Base-by-base conservation (phyloP, 2,329 filamentous ascomycete species). In the Alternaria infectoria region DNA sequence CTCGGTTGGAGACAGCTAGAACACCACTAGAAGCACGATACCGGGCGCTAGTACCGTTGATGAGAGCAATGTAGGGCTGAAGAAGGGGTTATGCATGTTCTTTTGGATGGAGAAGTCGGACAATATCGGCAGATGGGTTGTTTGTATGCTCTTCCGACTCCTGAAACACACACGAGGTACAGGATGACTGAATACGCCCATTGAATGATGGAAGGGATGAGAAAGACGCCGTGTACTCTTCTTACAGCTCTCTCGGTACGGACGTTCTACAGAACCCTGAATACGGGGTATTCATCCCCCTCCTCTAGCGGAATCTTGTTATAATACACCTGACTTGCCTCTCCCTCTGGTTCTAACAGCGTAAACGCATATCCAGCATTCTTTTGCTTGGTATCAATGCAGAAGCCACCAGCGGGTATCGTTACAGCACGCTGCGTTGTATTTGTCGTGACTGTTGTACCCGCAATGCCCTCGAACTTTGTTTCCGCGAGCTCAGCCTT, bases 401-500 rank as follows among this genome's bases (percentile, higher is more conserved):
- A 36, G 12, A 32, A 51, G 2, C 28, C 49, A 2, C 49, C 28
- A n/a, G 49, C 49, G 0, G 28, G 13, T 32, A 36, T 23, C 2
- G 49, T 51, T 3, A 51, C 28, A 1, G 13, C 28, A 0, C 28
- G 49, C 49, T n/a, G 49, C 28, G 49, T 51, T 8, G 28, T 8
- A 8, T 51, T 36, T 1, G 49, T 51, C 17, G 17, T 51, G 8
- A 32, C 28, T 3, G 49, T 51, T 2, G 49, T 51, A 21, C 28
- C 49, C 1, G 49, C 49, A 2, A 51, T 51, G 12, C 49, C 49
- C 7, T 36, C 28, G 9, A 51, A 51, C 13, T 51, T 51, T 1
- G 28, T 36, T 5, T 23, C 28, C 0, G 49, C 49, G 1, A 74
- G 51, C 26, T 49, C 56, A 23, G 63, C 67, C 3, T 61, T 66